These are phyloP conservation scores for Didymosphaeria variabile DNA, from an alignment of 2,329 filamentous ascomycete genomes.

Conservation along the genomic window DNA sequence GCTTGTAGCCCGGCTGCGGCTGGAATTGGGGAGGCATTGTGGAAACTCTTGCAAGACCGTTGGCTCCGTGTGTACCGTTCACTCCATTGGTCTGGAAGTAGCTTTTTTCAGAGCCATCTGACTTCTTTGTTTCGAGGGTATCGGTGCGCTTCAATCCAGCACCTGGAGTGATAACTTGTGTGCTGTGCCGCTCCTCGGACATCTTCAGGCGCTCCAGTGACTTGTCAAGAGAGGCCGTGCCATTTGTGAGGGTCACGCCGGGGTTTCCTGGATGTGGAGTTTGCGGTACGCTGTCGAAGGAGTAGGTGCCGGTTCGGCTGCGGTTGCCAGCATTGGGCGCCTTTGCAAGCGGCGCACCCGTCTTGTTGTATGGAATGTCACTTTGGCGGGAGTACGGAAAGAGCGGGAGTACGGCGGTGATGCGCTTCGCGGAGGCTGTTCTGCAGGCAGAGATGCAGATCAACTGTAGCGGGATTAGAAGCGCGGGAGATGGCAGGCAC, in stretches of 20 bases:
- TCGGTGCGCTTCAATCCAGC: slow-evolving; percentile 40
- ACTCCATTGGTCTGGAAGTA: slow-evolving; percentile 39
- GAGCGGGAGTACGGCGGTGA: slow-evolving; percentile 91
- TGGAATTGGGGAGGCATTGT: slow-evolving; percentile 70
- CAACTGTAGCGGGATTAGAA: slow-evolving; percentile 58
- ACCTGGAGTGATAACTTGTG: slow-evolving; percentile 38
- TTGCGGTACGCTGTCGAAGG: slow-evolving; percentile 90
- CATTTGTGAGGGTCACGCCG: slow-evolving; percentile 71
- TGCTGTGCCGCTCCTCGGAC: slow-evolving; percentile 63
- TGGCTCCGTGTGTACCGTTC: slow-evolving; percentile 31
- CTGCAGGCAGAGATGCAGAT: slow-evolving; percentile 99
- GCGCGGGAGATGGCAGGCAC: slow-evolving; percentile 33
- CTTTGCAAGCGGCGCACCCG: slow-evolving; percentile 85
- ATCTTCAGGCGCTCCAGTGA: slow-evolving; percentile 74
- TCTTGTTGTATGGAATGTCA: slow-evolving; percentile 96
- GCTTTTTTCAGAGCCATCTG: slow-evolving; percentile 27
- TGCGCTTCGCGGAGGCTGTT: slow-evolving; percentile 87
- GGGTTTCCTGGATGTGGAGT: slow-evolving; percentile 79
- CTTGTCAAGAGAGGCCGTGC: slow-evolving; percentile 74
- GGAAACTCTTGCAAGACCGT: slow-evolving; percentile 33
- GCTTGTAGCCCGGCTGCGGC: slow-evolving; percentile 92
- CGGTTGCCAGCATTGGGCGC: slow-evolving; percentile 55
- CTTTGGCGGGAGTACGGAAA: slow-evolving; percentile 98
- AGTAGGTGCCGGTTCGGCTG: slow-evolving; percentile 66
- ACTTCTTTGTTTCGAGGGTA: slow-evolving; percentile 43